Conservation (phyloP, 2,329 filamentous ascomycete genomes). For the Setomelanomma holmii region DNA sequence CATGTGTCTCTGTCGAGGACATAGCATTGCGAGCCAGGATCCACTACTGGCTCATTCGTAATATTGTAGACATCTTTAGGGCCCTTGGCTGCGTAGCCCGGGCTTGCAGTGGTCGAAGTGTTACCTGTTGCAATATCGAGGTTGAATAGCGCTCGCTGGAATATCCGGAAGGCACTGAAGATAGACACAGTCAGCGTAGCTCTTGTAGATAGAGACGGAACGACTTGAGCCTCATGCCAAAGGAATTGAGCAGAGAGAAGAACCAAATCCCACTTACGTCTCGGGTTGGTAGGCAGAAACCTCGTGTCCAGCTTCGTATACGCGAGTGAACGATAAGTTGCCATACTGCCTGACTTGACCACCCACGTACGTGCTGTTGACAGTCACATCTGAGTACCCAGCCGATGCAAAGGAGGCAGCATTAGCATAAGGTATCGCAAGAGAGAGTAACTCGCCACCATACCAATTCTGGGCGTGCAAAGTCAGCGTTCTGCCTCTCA, state of each 20-base stretch:
- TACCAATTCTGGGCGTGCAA: conserved; percentile 59
- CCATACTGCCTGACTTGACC: conserved; percentile 79
- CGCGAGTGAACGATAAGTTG: conserved; percentile 63
- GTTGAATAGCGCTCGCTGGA: conserved; percentile 60
- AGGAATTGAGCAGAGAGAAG: too few species aligned
- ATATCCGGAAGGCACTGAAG: conserved; percentile 55
- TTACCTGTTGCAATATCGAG: conserved; percentile 63
- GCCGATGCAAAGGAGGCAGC: conserved; percentile 65
- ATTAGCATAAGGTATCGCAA: conserved; percentile 61
- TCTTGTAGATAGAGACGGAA: too few species aligned
- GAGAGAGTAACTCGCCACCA: conserved; percentile 76
- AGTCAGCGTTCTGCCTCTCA: background rate
- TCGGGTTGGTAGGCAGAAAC: conserved; percentile 57
- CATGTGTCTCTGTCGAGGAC: conserved; percentile 39
- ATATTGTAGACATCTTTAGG: conserved; percentile 52
- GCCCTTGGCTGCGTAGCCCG: conserved; percentile 44
- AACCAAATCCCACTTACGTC: too few species aligned
- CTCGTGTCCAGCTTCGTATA: conserved; percentile 62
- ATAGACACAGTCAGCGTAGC: background rate
- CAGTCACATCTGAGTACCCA: conserved; percentile 75
- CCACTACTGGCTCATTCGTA: conserved; percentile 53
- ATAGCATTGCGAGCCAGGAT: conserved; percentile 48
- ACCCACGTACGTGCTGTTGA: conserved; percentile 72
- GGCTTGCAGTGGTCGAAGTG: conserved; percentile 50
- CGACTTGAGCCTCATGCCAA: too few species aligned